phyloP scores from a whole-genome alignment of 2,329 filamentous ascomycete genomes.

The Trichoderma pleuroti region DNA sequence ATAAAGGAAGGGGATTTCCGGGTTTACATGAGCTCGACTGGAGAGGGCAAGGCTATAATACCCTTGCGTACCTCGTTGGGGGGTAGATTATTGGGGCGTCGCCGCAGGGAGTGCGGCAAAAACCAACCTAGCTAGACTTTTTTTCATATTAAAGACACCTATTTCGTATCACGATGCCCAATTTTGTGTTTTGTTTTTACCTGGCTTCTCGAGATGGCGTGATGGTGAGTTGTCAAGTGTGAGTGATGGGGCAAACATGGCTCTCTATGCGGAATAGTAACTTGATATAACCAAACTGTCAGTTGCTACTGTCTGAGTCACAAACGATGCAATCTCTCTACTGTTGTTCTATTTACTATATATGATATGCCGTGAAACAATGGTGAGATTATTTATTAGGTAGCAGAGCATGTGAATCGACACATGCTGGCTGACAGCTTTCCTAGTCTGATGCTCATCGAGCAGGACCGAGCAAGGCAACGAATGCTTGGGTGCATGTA shows the following conservation, averaged over 20 bases:
- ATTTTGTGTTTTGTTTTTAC: not conserved
- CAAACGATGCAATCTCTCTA: not conserved
- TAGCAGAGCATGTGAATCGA: not conserved
- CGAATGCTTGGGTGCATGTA: not conserved
- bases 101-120: constrained; percentile 31
- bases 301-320: not conserved
- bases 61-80: constrained; percentile 31
- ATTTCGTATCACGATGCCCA: constrained; percentile 19
- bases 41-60: constrained; percentile 31
- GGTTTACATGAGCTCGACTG: constrained; percentile 38
- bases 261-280: not conserved
- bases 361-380: not conserved
- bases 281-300: not conserved
- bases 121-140: constrained; percentile 36
- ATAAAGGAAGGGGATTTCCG: constrained; percentile 33
- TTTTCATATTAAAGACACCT: constrained; percentile 28
- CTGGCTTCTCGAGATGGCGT: not conserved
- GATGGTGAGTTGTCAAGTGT: not conserved
- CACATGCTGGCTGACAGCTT: not conserved
- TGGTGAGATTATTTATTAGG: not conserved
- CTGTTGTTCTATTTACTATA: not conserved
- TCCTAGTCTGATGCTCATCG: not conserved
- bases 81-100: constrained; percentile 32
- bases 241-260: too few species aligned
- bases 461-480: not conserved